A percentile compares a stretch with the other conserved stretches of the same genome.
These are phyloP conservation scores for Inonotus hispidus DNA, from an alignment of 1,284 basidiomycete genomes.

Conservation along the genomic window DNA sequence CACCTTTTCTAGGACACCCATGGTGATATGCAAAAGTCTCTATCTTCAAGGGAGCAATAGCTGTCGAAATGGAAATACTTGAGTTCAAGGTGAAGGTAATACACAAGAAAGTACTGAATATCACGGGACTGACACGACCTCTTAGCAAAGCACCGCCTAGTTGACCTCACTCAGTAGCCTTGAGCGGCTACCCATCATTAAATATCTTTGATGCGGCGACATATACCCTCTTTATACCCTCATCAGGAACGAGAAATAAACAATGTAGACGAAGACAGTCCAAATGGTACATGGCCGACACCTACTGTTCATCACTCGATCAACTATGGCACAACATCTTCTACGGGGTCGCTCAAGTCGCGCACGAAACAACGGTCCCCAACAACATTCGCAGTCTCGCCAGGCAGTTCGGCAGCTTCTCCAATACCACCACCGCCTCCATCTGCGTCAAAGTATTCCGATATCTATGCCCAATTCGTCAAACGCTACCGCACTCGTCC, in stretches of 20 bases:
- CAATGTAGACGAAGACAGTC: conserved; percentile 41
- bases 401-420: not conserved
- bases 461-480: conserved; percentile 74
- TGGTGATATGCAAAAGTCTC: conserved; percentile 32
- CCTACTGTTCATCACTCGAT: conserved; percentile 23
- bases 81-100: not conserved
- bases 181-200: not conserved
- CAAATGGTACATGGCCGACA: conserved; percentile 30
- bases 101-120: not conserved
- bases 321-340: conserved; percentile 21
- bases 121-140: not conserved
- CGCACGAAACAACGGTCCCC: conserved; percentile 14
- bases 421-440: conserved; percentile 23
- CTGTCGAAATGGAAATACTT: too few relatives aligned
- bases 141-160: not conserved
- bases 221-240: conserved; percentile 61
- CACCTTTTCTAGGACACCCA: conserved; percentile 91
- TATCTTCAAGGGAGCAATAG: too few relatives aligned
- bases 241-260: conserved; percentile 53
- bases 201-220: conserved; percentile 32
- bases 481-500: conserved; percentile 61
- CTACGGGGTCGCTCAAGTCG: conserved; percentile 2
- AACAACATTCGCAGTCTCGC: conserved; percentile 4
- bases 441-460: conserved; percentile 44
- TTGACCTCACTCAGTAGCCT: not conserved